These are phyloP conservation scores for Cyclocybe aegerita DNA, from an alignment of 768 basidiomycete species.

Conservation along the genomic window DNA sequence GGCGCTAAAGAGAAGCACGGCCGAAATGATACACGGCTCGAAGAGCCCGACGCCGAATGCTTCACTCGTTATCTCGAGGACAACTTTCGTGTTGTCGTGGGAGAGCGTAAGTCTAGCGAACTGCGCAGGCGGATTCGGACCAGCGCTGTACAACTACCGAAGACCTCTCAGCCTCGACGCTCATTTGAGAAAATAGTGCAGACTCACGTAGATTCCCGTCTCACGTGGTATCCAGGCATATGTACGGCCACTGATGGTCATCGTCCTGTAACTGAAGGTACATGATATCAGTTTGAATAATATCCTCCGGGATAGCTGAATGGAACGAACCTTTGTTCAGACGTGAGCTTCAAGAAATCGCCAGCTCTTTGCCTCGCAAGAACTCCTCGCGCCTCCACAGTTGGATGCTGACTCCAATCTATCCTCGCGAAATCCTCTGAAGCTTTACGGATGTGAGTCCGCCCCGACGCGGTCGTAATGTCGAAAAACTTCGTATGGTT, in stretches of 20 bases:
- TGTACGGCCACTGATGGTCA: constrained; percentile 9
- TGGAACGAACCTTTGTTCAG: constrained; percentile 12
- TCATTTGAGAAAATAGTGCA: background rate
- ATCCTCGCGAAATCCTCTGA: constrained; percentile 12
- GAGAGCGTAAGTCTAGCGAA: constrained; percentile 12
- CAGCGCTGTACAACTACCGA: constrained; percentile 16
- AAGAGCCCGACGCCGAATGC: constrained; percentile 16
- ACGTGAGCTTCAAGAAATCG: constrained; percentile 15
- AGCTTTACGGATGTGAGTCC: constrained; percentile 11
- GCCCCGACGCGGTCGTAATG: constrained; percentile 15
- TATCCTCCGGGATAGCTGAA: background rate
- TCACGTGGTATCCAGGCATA: constrained; percentile 16
- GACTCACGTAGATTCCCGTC: constrained; percentile 11
- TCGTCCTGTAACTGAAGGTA: constrained; percentile 11
- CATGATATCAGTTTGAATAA: background rate
- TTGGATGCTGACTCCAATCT: constrained; percentile 16
- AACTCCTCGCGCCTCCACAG: constrained; percentile 13
- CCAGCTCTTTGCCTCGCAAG: constrained; percentile 13
- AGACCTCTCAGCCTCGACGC: background rate
- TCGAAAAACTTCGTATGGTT: constrained; percentile 41
- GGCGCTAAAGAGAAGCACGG: constrained; percentile 9
- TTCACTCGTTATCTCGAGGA: constrained; percentile 19
- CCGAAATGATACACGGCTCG: constrained; percentile 13
- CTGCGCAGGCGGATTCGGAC: constrained; percentile 17
- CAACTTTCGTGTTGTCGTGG: background rate